Evolutionary conservation across 768 basidiomycete genomes (phyloP), one percentile per base, ranked within the genome.

Genomic region (Suillus placidus): DNA sequence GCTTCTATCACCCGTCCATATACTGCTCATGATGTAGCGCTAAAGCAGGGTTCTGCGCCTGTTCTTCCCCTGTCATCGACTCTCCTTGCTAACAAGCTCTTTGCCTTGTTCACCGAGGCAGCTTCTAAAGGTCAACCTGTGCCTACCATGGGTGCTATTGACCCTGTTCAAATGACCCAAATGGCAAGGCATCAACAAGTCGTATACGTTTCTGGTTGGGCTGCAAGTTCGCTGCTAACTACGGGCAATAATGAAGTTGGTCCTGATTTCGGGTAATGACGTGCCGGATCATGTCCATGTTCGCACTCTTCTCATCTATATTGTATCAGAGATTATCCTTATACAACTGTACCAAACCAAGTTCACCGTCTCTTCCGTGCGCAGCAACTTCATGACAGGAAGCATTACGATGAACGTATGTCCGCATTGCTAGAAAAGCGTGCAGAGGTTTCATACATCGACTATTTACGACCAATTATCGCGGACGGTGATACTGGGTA

Each of bases 401-500:
- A 96, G 73, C 91, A 95, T 72, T 95, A 93, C 71, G 93, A 96
- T 71, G 93, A 94, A 71, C 87, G 94, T 38, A 82, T 93, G 78
- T 81, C 84, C 18, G 82, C 86, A 45, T 82, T 88, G 34, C 80
- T 83, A 6, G 89, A 89, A 68, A 83, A 86, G 66, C 84, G 92
- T 60, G 83, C 83, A 35, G 88, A 88, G 66, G 84, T 92, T 83
- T 86, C 89, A 56, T 92, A 91, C 72, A 80, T 93, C 47, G 95
- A 97, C 74, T 97, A 96, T 74, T 81, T 97, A 52, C 84, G 93
- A 61, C 95, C 95, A 34, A 96, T 98, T 69, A 91, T 98, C 69
- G 95, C 95, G 14, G 95, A 97, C 74, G 95, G 89, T 32, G 95
- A 97, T 79, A 96, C 95, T 61, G 95, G 95, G 94, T 94, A 71